A percentile compares a stretch with the other conserved stretches of the same genome.
Evolutionary conservation across 768 basidiomycete genomes (phyloP).

Genomic region (Asterophora lycoperdoides): DNA sequence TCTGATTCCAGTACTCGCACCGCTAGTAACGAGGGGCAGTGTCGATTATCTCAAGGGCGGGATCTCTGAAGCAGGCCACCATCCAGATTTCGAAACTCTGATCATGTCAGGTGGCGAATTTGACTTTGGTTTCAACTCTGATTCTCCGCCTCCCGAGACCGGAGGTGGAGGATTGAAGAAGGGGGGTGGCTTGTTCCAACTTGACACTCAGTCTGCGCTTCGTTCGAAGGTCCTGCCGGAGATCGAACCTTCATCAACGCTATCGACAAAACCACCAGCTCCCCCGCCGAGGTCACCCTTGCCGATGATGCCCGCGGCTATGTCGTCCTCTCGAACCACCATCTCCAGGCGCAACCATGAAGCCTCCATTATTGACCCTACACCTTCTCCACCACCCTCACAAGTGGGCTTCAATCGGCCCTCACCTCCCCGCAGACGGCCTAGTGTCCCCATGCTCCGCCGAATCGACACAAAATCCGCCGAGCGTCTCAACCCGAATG

Average conservation of each 20-base stretch:
- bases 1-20: constrained; percentile 57
- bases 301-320: constrained; percentile 51
- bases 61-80: constrained; percentile 54
- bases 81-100: constrained; percentile 50
- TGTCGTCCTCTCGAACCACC: constrained; percentile 26
- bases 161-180: constrained; percentile 26
- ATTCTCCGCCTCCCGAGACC: constrained; percentile 18
- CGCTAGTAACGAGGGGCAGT: constrained; percentile 50
- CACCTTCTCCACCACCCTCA: constrained; percentile 67
- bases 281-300: constrained; percentile 45
- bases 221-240: constrained; percentile 52
- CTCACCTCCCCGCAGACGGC: constrained; percentile 50
- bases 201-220: constrained; percentile 55
- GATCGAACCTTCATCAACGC: constrained; percentile 45
- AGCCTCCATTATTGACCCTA: constrained; percentile 34
- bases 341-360: constrained; percentile 1
- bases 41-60: constrained; percentile 74
- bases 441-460: constrained; percentile 60
- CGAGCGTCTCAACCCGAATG: constrained; percentile 42
- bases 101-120: constrained; percentile 43
- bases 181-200: constrained; percentile 58
- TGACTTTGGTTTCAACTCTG: constrained; percentile 17
- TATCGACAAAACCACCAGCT: constrained; percentile 31
- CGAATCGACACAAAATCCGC: constrained; percentile 57
- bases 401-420: constrained; percentile 50